Evolutionary conservation across 2,329 filamentous ascomycete species (phyloP).

Genomic region (Nannizziopsis arthrosporioides): DNA sequence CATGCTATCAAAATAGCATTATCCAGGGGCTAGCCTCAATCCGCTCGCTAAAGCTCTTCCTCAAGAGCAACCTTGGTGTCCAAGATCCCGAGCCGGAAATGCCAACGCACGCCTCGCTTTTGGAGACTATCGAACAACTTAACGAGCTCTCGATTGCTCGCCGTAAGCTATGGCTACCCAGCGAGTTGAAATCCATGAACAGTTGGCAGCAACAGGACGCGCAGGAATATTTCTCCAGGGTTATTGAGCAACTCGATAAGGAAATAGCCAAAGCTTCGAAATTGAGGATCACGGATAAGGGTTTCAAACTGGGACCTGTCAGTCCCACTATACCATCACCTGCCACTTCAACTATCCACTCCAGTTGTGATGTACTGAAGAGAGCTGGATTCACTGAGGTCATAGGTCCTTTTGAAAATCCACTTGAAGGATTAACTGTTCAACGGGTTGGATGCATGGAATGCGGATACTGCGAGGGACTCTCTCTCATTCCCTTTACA

Average conservation of each 20-base stretch:
- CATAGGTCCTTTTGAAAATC: slow-evolving; percentile 47
- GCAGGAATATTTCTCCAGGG: slow-evolving; percentile 89
- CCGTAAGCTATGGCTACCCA: slow-evolving; percentile 67
- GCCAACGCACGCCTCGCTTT: slow-evolving; percentile 45
- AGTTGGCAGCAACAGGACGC: slow-evolving; percentile 96
- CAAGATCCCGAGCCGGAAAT: slow-evolving; percentile 25
- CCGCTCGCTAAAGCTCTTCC: slow-evolving; percentile 54
- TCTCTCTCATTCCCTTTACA: slow-evolving; percentile 87
- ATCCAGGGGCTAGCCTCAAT: slow-evolving; percentile 75
- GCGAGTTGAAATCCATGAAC: slow-evolving; percentile 77
- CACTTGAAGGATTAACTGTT: slow-evolving; percentile 74
- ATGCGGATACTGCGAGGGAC: slow-evolving; percentile 77
- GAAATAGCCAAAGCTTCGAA: slow-evolving; percentile 50
- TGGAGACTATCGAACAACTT: slow-evolving; percentile 56
- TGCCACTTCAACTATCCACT: slow-evolving; percentile 15
- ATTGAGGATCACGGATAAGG: slow-evolving; percentile 34
- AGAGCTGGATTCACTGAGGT: slow-evolving; percentile 11
- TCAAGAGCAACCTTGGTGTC: slow-evolving; percentile 37
- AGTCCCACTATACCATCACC: neutral
- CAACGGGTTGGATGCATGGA: slow-evolving; percentile 78
- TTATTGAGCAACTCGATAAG: slow-evolving; percentile 73
- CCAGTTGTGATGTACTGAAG: slow-evolving; percentile 12
- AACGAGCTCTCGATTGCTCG: slow-evolving; percentile 61
- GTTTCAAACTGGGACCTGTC: slow-evolving; percentile 24
- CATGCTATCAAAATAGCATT: slow-evolving; percentile 95